These are phyloP conservation scores for Aureobasidium melanogenum DNA, from an alignment of 2,329 filamentous ascomycete species.

Conservation along the genomic window DNA sequence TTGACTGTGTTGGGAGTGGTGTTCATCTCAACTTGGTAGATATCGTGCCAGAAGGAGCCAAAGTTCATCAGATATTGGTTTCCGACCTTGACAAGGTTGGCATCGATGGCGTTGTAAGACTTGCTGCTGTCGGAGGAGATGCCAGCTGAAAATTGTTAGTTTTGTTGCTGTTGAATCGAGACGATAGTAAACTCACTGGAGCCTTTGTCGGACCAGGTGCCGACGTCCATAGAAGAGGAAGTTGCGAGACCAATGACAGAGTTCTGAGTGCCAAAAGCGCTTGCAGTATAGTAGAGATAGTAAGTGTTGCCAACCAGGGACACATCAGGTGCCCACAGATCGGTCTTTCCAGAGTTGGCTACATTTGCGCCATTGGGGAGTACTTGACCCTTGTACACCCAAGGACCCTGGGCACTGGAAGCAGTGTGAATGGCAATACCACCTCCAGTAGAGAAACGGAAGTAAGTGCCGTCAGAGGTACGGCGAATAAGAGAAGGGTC, in stretches of 20 bases:
- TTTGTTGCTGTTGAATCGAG: not conserved
- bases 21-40: constrained; percentile 51
- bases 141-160: constrained; percentile 30
- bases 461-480: constrained; percentile 41
- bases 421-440: constrained; percentile 43
- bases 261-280: constrained; percentile 50
- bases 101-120: constrained; percentile 45
- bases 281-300: constrained; percentile 60
- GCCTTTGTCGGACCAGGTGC: constrained; percentile 53
- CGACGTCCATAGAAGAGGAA: constrained; percentile 40
- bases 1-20: constrained; percentile 18
- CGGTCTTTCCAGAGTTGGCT: constrained; percentile 35
- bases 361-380: constrained; percentile 39
- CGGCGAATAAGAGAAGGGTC: constrained; percentile 42
- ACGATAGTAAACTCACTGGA: constrained; percentile 23
- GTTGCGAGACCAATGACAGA: constrained; percentile 54
- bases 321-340: constrained; percentile 56
- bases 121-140: constrained; percentile 33
- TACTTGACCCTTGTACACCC: constrained; percentile 40
- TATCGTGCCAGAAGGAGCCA: constrained; percentile 59
- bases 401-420: constrained; percentile 40
- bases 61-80: constrained; percentile 49
- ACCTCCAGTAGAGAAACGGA: constrained; percentile 44
- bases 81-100: constrained; percentile 33
- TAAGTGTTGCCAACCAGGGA: constrained; percentile 48